A percentile compares a stretch with the other conserved stretches of the same genome.
phyloP scores from a whole-genome alignment of 2,329 filamentous ascomycete species.

The Coleophoma eucalyptorum region DNA sequence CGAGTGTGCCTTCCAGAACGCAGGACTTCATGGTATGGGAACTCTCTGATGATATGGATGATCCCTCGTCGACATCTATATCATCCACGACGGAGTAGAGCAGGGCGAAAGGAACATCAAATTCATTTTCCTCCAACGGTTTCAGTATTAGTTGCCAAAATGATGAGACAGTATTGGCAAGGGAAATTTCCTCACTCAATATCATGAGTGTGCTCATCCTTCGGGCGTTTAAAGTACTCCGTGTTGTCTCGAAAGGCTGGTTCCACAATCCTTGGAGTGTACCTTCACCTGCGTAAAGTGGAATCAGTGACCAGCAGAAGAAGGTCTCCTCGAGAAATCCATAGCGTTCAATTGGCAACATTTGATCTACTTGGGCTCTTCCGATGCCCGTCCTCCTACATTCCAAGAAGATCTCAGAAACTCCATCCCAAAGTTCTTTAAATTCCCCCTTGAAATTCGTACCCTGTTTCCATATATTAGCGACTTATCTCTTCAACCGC shows the following conservation, averaged over 20 bases:
- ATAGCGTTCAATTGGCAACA: conserved; percentile 65
- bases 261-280: conserved; percentile 75
- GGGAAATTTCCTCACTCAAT: conserved; percentile 69
- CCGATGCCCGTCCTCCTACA: conserved; percentile 68
- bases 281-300: conserved; percentile 69
- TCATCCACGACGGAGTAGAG: conserved; percentile 74
- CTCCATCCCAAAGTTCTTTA: conserved; percentile 69
- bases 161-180: conserved; percentile 63
- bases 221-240: conserved; percentile 69
- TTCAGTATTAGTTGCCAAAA: conserved; percentile 70
- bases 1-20: conserved; percentile 67
- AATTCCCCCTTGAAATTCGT: conserved; percentile 47
- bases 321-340: conserved; percentile 75
- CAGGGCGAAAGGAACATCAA: conserved; percentile 71
- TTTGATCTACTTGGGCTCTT: conserved; percentile 77
- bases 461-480: background rate
- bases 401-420: conserved; percentile 63
- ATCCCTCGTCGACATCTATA: conserved; percentile 56
- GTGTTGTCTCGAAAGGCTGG: conserved; percentile 75
- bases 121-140: conserved; percentile 68
- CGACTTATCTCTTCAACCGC: too few relatives aligned
- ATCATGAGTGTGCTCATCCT: conserved; percentile 74
- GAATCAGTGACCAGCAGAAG: conserved; percentile 79
- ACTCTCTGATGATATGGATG: conserved; percentile 66
- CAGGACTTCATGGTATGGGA: conserved; percentile 58